A percentile compares a stretch with the other conserved stretches of the same genome.
Evolutionary conservation across 441 rosid species (phyloP).

Genomic region (Mallotus repandus): DNA sequence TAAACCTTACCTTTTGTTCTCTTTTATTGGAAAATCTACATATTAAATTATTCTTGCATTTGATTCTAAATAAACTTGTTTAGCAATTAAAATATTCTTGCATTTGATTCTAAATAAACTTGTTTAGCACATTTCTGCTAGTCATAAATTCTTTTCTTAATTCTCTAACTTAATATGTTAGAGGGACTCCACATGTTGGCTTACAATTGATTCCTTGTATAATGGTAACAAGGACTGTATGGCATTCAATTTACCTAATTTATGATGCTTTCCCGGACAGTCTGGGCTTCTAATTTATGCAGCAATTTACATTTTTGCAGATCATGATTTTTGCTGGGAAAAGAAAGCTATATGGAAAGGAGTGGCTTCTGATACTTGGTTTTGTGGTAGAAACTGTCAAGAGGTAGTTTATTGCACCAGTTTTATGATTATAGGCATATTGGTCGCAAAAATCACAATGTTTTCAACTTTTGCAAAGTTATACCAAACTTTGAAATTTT

Average conservation of each 20-base stretch:
- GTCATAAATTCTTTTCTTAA: not conserved
- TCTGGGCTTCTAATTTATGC: constrained; percentile 23
- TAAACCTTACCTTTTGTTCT: not conserved
- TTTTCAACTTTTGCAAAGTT: no score
- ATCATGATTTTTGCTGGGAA: constrained; percentile 63
- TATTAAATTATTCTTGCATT: not conserved
- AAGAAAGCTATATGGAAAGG: constrained; percentile 35
- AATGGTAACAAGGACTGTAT: constrained; percentile 1
- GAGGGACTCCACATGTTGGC: not conserved
- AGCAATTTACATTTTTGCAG: constrained; percentile 40
- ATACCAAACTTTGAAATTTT: no score
- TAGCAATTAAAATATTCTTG: no score
- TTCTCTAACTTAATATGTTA: not conserved
- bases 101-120: constrained; percentile 2
- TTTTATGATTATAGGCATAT: no score
- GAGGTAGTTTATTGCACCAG: constrained; percentile 56
- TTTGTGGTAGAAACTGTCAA: constrained; percentile 65
- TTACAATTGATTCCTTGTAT: not conserved
- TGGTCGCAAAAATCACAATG: no score
- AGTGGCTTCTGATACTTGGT: constrained; percentile 50
- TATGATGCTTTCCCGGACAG: constrained; percentile 18
- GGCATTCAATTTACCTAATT: constrained; percentile 20
- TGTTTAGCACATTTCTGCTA: not conserved
- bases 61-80: constrained; percentile 7
- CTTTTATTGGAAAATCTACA: not conserved